Evolutionary conservation across 805 yeast species (phyloP).

Genomic region (Clavispora fructus): DNA sequence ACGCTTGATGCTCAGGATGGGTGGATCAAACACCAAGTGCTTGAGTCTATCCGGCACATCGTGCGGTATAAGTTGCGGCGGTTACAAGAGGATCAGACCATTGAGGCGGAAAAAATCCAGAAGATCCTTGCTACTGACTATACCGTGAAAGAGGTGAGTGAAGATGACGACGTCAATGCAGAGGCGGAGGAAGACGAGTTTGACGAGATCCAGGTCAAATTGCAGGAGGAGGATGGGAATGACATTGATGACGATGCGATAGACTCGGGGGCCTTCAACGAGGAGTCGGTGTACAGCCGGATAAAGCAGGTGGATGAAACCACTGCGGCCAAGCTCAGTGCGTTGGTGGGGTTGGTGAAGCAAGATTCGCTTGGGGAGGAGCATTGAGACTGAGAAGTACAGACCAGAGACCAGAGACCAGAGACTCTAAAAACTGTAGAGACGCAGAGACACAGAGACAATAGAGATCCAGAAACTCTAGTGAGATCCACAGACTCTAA

Average conservation of each 20-base stretch:
- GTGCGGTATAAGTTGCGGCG: conserved; percentile 68
- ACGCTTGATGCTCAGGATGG: conserved; percentile 59
- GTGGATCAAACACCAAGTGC: conserved; percentile 65
- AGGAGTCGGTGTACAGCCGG: conserved; percentile 25
- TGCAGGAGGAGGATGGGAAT: conserved; percentile 6
- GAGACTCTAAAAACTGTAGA: no score
- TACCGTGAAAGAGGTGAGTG: conserved; percentile 16
- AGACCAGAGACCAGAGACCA: no score
- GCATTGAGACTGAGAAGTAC: not conserved
- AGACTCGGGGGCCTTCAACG: conserved; percentile 4
- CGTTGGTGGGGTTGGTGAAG: conserved; percentile 34
- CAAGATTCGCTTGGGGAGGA: conserved; percentile 21
- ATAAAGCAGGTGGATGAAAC: conserved; percentile 33
- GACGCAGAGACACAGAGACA: no score
- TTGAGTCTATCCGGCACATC: conserved; percentile 61
- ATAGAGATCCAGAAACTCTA: no score
- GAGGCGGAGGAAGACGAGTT: conserved; percentile 20
- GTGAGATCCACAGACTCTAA: no score
- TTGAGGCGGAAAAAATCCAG: conserved; percentile 38
- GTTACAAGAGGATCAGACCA: conserved; percentile 46
- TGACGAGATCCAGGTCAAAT: conserved; percentile 13
- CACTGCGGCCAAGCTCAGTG: conserved; percentile 24
- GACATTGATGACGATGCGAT: conserved; percentile 18
- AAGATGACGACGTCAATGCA: conserved; percentile 10
- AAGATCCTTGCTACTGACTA: conserved; percentile 40